These are phyloP conservation scores for Pichia sp. DNA, from an alignment of 1,139 yeast species.

Conservation along the genomic window DNA sequence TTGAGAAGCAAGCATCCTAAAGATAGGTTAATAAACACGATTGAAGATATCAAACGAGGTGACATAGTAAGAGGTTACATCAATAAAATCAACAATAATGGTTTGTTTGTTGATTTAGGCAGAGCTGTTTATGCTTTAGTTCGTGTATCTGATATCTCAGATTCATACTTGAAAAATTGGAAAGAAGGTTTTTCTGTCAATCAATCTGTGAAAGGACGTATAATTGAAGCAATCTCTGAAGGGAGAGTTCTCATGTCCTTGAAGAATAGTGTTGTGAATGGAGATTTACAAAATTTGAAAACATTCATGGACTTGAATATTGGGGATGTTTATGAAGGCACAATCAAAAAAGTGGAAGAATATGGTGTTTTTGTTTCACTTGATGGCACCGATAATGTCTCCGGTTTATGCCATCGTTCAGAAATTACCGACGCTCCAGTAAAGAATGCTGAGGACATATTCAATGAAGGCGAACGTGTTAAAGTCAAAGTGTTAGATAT, in stretches of 20 bases:
- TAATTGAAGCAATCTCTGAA: slow-evolving; percentile 58
- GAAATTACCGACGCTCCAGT: slow-evolving; percentile 70
- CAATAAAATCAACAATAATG: slow-evolving; percentile 69
- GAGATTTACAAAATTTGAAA: slow-evolving; percentile 55
- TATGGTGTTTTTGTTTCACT: slow-evolving; percentile 88
- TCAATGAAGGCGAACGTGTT: slow-evolving; percentile 86
- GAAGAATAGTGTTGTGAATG: slow-evolving; percentile 76
- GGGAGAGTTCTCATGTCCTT: slow-evolving; percentile 71
- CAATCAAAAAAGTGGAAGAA: slow-evolving; percentile 73
- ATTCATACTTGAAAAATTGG: slow-evolving; percentile 82
- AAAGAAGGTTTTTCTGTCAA: slow-evolving; percentile 65
- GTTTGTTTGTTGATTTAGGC: slow-evolving; percentile 76
- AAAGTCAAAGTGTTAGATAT: slow-evolving; percentile 72
- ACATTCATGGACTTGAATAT: slow-evolving; percentile 60
- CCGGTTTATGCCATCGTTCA: slow-evolving; percentile 85
- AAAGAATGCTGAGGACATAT: slow-evolving; percentile 54
- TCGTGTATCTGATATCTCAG: slow-evolving; percentile 77
- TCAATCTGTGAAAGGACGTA: slow-evolving; percentile 75
- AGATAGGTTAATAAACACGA: slow-evolving; percentile 49
- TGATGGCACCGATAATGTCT: slow-evolving; percentile 67
- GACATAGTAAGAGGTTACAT: slow-evolving; percentile 76
- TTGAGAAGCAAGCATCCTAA: slow-evolving; percentile 50
- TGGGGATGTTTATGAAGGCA: slow-evolving; percentile 75
- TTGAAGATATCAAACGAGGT: slow-evolving; percentile 62
- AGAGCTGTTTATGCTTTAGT: slow-evolving; percentile 74